A percentile compares a stretch with the other conserved stretches of the same genome.
These are phyloP conservation scores for Echria macrotheca DNA, from an alignment of 495 filamentous ascomycete genomes.

Conservation along the genomic window DNA sequence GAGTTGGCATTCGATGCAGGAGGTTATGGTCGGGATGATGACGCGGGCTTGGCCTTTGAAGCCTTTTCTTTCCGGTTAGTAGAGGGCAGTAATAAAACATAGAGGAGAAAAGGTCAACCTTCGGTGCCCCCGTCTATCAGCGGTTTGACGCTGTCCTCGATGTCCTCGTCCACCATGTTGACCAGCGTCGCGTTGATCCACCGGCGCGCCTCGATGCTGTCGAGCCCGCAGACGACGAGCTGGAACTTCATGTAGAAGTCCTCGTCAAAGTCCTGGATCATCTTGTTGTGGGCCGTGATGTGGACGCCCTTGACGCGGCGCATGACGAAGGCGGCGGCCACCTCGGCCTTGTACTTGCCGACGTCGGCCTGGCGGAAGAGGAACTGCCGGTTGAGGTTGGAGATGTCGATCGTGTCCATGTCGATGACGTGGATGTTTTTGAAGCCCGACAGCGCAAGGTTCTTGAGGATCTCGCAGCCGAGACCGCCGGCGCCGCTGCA, in stretches of 20 bases:
- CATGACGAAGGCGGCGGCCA: slow-evolving; percentile 88
- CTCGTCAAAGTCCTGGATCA: slow-evolving; percentile 95
- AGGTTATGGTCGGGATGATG: slow-evolving; percentile 83
- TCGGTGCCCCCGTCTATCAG: slow-evolving; percentile 97
- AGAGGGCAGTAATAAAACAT: neutral
- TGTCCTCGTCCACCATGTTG: slow-evolving; percentile 69
- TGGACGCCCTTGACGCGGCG: slow-evolving; percentile 79
- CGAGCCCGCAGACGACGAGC: slow-evolving; percentile 89
- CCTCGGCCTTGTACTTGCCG: slow-evolving; percentile 87
- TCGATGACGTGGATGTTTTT: slow-evolving; percentile 98
- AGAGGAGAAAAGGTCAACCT: slow-evolving; percentile 12
- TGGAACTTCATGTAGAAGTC: slow-evolving; percentile 98
- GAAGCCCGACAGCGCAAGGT: slow-evolving; percentile 91
- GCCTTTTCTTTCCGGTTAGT: slow-evolving; percentile 40
- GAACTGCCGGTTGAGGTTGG: slow-evolving; percentile 97
- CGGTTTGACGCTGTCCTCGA: slow-evolving; percentile 78
- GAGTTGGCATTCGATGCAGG: slow-evolving; percentile 96
- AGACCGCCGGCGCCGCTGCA: slow-evolving; percentile 76
- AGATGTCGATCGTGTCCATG: slow-evolving; percentile 99
- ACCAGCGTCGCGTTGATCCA: slow-evolving; percentile 98
- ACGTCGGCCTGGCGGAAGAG: slow-evolving; percentile 91
- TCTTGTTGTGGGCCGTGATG: slow-evolving; percentile 88
- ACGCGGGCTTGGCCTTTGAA: slow-evolving; percentile 98
- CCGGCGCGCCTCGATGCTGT: slow-evolving; percentile 91
- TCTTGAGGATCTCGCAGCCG: slow-evolving; percentile 96